Conservation (phyloP, 257 asterid genomes). For the Nicotiana paniculata region DNA sequence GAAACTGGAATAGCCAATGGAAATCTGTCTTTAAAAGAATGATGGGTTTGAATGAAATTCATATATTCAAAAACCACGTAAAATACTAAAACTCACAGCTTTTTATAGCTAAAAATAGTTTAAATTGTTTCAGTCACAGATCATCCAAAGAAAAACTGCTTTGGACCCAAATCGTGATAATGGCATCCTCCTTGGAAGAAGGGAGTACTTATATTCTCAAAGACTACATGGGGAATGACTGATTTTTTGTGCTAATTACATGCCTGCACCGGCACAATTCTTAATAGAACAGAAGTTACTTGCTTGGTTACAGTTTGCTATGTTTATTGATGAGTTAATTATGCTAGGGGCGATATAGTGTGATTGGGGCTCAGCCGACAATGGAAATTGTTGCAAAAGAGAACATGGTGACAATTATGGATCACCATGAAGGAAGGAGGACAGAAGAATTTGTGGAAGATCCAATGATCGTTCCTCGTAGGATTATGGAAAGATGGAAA, state of each 20-base stretch:
- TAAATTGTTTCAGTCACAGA: neutral
- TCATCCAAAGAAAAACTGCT: neutral
- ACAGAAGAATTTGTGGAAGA: slow-evolving; percentile 70
- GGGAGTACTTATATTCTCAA: neutral
- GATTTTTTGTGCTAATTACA: slow-evolving; percentile 4
- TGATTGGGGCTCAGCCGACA: slow-evolving; percentile 91
- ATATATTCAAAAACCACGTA: neutral
- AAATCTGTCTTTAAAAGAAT: neutral
- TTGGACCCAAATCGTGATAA: neutral
- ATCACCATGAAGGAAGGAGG: slow-evolving; percentile 55
- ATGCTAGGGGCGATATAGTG: slow-evolving; percentile 87
- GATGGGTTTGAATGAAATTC: slow-evolving; percentile 2
- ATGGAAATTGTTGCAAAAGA: slow-evolving; percentile 93
- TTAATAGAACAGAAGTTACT: neutral
- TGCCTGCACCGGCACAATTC: neutral
- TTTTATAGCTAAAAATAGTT: neutral
- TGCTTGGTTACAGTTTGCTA: slow-evolving; percentile 6
- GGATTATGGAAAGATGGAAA: slow-evolving; percentile 84
- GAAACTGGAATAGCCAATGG: neutral
- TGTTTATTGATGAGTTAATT: slow-evolving; percentile 24
- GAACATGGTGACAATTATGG: slow-evolving; percentile 74
- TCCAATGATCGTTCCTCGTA: slow-evolving; percentile 82
- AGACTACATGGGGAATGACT: neutral
- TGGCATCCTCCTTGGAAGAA: neutral
- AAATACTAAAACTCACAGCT: neutral